phyloP scores from a whole-genome alignment of 805 yeast genomes.

The Candida alai region DNA sequence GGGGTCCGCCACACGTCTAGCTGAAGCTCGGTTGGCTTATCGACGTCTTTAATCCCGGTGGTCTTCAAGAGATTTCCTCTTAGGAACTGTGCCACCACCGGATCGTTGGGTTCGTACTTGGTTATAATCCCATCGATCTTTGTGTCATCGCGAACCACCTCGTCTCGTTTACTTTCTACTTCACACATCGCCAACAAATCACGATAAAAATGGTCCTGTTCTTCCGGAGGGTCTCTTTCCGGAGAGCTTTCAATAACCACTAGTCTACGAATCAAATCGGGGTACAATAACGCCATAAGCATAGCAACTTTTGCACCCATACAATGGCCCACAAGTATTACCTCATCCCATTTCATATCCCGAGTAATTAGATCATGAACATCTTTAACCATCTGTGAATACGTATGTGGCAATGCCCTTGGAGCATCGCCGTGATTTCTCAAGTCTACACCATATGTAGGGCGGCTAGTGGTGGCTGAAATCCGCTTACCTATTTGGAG shows the following conservation, averaged over 20 bases:
- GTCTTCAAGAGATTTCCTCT: too few species aligned
- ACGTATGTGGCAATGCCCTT: slow-evolving; percentile 42
- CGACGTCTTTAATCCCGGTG: slow-evolving; percentile 4
- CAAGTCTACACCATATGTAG: slow-evolving; percentile 45
- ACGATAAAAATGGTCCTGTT: slow-evolving; percentile 27
- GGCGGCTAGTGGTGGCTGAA: slow-evolving; percentile 24
- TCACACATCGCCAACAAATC: slow-evolving; percentile 39
- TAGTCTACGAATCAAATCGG: slow-evolving; percentile 36
- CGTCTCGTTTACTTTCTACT: slow-evolving; percentile 30
- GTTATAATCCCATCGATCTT: too few species aligned
- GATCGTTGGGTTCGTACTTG: too few species aligned
- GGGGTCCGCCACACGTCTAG: slow-evolving; percentile 16
- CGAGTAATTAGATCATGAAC: slow-evolving; percentile 30
- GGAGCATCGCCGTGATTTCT: slow-evolving; percentile 55
- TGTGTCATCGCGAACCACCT: too few species aligned
- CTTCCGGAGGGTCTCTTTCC: slow-evolving; percentile 29
- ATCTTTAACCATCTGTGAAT: slow-evolving; percentile 42
- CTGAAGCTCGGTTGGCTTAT: background rate
- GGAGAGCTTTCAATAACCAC: slow-evolving; percentile 52
- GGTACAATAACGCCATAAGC: slow-evolving; percentile 38
- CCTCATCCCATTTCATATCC: slow-evolving; percentile 13
- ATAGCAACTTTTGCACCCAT: slow-evolving; percentile 61
- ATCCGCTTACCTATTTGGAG: slow-evolving; percentile 34
- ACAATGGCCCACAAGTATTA: slow-evolving; percentile 46
- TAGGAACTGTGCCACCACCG: too few species aligned